Base-by-base conservation (phyloP, 2,329 filamentous ascomycete genomes). In the Diatrype stigma region DNA sequence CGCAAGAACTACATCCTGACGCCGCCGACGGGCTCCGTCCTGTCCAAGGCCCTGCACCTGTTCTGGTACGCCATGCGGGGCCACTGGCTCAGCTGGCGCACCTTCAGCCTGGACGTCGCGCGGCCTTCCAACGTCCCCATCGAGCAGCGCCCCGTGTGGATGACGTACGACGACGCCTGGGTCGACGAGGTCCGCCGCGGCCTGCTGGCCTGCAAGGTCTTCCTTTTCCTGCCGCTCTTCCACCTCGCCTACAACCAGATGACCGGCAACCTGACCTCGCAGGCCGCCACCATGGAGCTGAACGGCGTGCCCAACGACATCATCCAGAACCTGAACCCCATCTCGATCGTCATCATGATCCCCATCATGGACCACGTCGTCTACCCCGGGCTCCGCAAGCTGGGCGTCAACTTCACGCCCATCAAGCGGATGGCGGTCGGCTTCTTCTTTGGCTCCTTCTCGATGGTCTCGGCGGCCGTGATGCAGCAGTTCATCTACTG, bases 131-230 rank as follows among this genome's bases (percentile, higher is more conserved):
- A 42, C 14, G 21, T 42, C 19, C 40, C 40, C 6, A 19, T 42
- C 14, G 22, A 22, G 10, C 19, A 26, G 19, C 40, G 40, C 50
- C 86, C 86, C 1, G 37, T 47, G 0, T 90, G 86, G 85, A 90
- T 91, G 85, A 86, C 83, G 0, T 90, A 90, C 59, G 87, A 92
- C 55, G 89, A 92, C 58, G 81, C 81, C 47, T 92, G 87, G 87
- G 87, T 92, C 44, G 87, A 90, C 65, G 85, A 91, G 64, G 82
- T 90, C 46, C 75, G 76, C 46, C 84, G 87, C 69, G 86, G 86
- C 54, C 73, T 87, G 46, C 73, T 78, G 59, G 85, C 85, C 51
- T 87, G 85, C 73, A 76, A 80, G 58, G 85, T 89, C 37, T 91
- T 87, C 68, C 67, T 82, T 53, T 89, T 85, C 73, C 78, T 85